Evolutionary conservation across 768 basidiomycete genomes (phyloP).

Genomic region (Suillus spraguei): DNA sequence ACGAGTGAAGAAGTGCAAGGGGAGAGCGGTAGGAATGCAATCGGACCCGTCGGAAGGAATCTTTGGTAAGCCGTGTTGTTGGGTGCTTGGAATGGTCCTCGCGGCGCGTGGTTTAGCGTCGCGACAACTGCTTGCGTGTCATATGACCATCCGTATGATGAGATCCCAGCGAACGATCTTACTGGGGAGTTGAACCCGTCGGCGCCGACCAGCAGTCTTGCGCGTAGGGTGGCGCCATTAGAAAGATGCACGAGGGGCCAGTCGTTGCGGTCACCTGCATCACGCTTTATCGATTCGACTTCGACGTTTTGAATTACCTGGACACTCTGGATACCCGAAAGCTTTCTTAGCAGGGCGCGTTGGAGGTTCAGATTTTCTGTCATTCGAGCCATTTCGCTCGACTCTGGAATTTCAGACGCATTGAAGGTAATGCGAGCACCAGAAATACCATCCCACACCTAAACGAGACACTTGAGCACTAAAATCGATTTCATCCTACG

Average conservation of each 20-base stretch:
- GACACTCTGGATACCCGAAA: conserved; percentile 54
- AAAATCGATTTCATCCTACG: neutral
- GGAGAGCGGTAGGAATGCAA: conserved; percentile 92
- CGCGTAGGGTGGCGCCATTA: conserved; percentile 62
- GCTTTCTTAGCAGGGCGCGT: conserved; percentile 70
- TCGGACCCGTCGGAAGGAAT: conserved; percentile 93
- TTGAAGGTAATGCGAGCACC: conserved; percentile 77
- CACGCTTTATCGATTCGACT: conserved; percentile 67
- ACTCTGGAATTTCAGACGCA: conserved; percentile 45
- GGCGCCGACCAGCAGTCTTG: conserved; percentile 86
- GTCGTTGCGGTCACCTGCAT: conserved; percentile 46
- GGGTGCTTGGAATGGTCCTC: conserved; percentile 58
- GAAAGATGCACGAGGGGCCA: conserved; percentile 86
- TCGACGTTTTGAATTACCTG: conserved; percentile 71
- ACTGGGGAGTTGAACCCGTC: conserved; percentile 97
- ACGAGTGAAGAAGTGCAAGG: conserved; percentile 83
- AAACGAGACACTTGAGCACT: conserved; percentile 9
- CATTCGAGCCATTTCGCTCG: conserved; percentile 72
- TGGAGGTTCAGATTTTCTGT: conserved; percentile 96
- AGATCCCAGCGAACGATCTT: conserved; percentile 79
- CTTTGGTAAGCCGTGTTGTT: conserved; percentile 91
- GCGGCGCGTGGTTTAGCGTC: conserved; percentile 75
- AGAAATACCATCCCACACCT: conserved; percentile 94
- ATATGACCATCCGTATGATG: conserved; percentile 92
- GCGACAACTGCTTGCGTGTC: conserved; percentile 89